Percentiles rank a stretch among this genome's conserved stretches.
Evolutionary conservation across 768 basidiomycete genomes (phyloP).

Genomic region (Kwoniella mangroviensis): DNA sequence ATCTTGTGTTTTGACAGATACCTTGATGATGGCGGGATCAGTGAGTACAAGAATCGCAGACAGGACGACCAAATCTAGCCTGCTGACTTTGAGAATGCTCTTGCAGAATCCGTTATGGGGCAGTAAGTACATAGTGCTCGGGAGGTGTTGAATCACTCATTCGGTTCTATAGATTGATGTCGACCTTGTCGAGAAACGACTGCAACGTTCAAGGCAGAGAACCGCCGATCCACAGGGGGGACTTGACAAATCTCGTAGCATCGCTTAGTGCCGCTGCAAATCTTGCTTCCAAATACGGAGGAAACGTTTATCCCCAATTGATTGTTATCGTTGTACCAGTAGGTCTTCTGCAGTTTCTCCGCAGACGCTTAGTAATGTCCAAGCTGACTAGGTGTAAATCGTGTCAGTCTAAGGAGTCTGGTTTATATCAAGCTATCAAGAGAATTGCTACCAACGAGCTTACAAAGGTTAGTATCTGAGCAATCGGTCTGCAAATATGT

Average conservation of each 20-base stretch:
- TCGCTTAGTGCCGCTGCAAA: not conserved
- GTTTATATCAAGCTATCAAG: slow-evolving; percentile 5
- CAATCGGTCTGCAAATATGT: not conserved
- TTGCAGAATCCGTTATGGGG: too few species aligned
- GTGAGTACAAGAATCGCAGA: not conserved
- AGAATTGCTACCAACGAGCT: slow-evolving; percentile 8
- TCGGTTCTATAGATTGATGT: not conserved
- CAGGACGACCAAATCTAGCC: too few species aligned
- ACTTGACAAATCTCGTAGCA: not conserved
- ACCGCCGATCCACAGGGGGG: not conserved
- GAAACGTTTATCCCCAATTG: slow-evolving; percentile 37
- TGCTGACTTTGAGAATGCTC: too few species aligned
- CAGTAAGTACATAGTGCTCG: not conserved
- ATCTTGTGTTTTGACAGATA: not conserved
- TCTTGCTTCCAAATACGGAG: not conserved
- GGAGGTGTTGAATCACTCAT: not conserved
- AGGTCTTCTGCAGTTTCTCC: not conserved
- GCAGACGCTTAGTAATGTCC: not conserved
- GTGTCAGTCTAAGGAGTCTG: slow-evolving; percentile 32
- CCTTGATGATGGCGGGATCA: not conserved
- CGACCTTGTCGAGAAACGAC: not conserved
- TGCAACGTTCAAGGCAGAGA: not conserved
- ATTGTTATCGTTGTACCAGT: slow-evolving; percentile 51
- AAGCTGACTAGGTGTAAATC: not conserved
- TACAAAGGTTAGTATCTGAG: not conserved